A percentile compares a stretch with the other conserved stretches of the same genome.
Evolutionary conservation across 441 rosid genomes (phyloP).

Genomic region (Gossypium schwendimanii): DNA sequence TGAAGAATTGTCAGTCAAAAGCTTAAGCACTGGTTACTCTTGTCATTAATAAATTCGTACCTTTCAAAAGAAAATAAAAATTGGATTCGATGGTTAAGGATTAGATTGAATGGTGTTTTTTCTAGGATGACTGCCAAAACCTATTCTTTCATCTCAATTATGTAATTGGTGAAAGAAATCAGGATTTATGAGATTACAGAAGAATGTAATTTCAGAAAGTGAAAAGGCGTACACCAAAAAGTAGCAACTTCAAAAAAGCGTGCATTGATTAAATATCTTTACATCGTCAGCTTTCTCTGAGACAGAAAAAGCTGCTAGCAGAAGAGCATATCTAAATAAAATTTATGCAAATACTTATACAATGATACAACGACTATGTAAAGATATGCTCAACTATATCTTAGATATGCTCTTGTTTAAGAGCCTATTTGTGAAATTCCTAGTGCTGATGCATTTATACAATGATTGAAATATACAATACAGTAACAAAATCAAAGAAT

Average conservation of each 20-base stretch:
- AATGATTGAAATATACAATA: slow-evolving; percentile 13
- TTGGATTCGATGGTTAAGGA: no score
- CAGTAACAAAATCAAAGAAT: neutral
- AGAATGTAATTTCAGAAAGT: neutral
- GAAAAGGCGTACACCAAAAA: neutral
- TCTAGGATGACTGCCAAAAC: no score
- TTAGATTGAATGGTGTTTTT: no score
- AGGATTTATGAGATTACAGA: neutral
- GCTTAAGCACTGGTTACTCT: no score
- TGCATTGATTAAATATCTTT: neutral
- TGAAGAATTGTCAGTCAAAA: no score
- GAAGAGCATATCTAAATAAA: neutral
- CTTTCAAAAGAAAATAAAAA: no score
- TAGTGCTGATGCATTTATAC: slow-evolving; percentile 4
- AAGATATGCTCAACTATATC: neutral
- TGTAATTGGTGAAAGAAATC: neutral
- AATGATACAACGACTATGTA: no score
- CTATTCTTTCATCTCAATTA: no score
- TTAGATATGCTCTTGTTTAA: neutral
- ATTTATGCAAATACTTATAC: neutral
- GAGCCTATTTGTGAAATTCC: neutral
- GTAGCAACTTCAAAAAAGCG: neutral
- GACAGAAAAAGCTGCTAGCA: neutral
- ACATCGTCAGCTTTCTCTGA: neutral
- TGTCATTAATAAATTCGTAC: no score